These are phyloP conservation scores for Diplodia intermedia DNA, from an alignment of 2,329 filamentous ascomycete genomes.

Conservation along the genomic window DNA sequence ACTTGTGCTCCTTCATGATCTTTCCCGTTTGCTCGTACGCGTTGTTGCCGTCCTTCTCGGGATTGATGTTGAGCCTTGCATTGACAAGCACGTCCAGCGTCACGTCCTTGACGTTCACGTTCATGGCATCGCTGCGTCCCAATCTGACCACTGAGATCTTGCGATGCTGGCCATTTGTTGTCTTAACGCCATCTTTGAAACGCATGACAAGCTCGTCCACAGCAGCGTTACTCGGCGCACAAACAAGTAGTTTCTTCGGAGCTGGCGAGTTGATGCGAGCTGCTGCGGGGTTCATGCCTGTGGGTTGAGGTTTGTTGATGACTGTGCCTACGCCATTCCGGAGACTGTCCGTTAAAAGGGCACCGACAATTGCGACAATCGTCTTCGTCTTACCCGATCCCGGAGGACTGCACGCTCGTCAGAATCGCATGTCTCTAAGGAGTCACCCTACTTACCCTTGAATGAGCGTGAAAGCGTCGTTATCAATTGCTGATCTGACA, in stretches of 20 bases:
- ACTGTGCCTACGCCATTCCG: constrained; percentile 56
- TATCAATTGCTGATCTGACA: constrained; percentile 88
- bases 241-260: constrained; percentile 89
- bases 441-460: constrained; percentile 68
- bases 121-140: constrained; percentile 91
- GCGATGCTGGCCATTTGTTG: constrained; percentile 72
- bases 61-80: constrained; percentile 63
- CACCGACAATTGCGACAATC: constrained; percentile 93
- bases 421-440: constrained; percentile 39
- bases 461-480: constrained; percentile 95
- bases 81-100: constrained; percentile 92
- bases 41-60: constrained; percentile 51
- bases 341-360: constrained; percentile 71
- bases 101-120: constrained; percentile 84
- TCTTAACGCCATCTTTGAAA: constrained; percentile 86
- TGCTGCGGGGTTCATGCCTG: constrained; percentile 39
- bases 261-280: constrained; percentile 42
- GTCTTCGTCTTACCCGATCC: constrained; percentile 99
- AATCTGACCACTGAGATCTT: constrained; percentile 88
- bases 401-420: constrained; percentile 67
- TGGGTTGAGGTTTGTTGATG: constrained; percentile 46
- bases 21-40: constrained; percentile 62
- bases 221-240: constrained; percentile 97
- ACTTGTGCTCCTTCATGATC: constrained; percentile 73
- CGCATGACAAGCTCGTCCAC: constrained; percentile 95